Evolutionary conservation across 257 asterid species (phyloP).

Genomic region (Solanum pinnatisectum): DNA sequence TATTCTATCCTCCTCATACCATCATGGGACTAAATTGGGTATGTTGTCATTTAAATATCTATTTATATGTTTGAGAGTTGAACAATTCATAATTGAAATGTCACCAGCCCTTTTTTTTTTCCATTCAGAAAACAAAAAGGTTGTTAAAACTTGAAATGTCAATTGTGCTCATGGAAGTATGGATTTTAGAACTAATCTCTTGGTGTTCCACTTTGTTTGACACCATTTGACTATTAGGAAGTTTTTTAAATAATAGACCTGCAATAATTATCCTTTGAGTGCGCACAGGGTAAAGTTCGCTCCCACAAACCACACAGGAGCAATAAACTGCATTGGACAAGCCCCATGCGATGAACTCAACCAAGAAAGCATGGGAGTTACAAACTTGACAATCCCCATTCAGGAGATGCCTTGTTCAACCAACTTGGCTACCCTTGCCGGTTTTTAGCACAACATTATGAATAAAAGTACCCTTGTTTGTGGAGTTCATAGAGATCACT

Average conservation of each 20-base stretch:
- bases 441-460: neutral
- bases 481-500: neutral
- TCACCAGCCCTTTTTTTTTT: neutral
- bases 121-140: neutral
- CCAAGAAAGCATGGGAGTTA: neutral
- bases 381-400: neutral
- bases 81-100: neutral
- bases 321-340: neutral
- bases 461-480: neutral
- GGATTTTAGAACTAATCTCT: neutral
- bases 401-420: neutral
- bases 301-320: neutral
- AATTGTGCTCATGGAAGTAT: neutral
- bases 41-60: too few relatives aligned
- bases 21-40: neutral
- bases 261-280: fast-evolving
- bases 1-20: too few relatives aligned
- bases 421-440: neutral
- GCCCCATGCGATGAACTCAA: neutral
- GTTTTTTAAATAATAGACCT: neutral
- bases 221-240: neutral
- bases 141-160: neutral
- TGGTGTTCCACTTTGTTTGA: neutral
- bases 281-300: fast-evolving
- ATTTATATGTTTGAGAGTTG: too few relatives aligned